A percentile compares a stretch with the other conserved stretches of the same genome.
Evolutionary conservation across 1,284 basidiomycete species (phyloP).

Genomic region (Malassezia cuniculi): DNA sequence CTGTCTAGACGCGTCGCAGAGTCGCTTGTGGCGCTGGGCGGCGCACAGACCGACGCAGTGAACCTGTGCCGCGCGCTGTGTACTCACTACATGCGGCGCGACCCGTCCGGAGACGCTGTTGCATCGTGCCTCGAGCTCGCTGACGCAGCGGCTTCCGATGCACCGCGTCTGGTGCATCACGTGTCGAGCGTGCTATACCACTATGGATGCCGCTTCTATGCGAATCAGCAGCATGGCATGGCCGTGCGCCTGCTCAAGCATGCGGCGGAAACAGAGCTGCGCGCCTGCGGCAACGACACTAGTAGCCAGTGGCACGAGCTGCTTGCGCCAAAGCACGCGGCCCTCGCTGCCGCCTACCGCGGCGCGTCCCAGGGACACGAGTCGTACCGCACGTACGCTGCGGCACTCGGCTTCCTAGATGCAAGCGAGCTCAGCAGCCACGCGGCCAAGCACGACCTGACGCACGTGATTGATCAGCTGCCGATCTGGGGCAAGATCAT

Average conservation of each 20-base stretch:
- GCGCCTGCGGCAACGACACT: background rate
- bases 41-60: too few relatives aligned
- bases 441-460: too few relatives aligned
- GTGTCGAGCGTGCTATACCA: slow-evolving; percentile 45
- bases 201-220: slow-evolving; percentile 45
- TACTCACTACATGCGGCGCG: too few relatives aligned
- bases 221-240: slow-evolving; percentile 24
- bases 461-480: too few relatives aligned
- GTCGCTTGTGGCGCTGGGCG: too few relatives aligned
- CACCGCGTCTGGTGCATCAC: slow-evolving; percentile 2
- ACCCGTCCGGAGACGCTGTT: too few relatives aligned
- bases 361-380: slow-evolving; percentile 14
- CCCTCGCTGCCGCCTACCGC: slow-evolving; percentile 19
- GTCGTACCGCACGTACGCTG: slow-evolving; percentile 1
- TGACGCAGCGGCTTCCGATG: background rate
- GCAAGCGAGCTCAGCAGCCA: too few relatives aligned
- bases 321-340: slow-evolving; percentile 18
- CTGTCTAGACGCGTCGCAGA: too few relatives aligned
- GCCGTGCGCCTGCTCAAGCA: slow-evolving; percentile 28
- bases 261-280: background rate
- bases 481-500: too few relatives aligned
- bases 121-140: too few relatives aligned
- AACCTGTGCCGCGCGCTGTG: too few relatives aligned
- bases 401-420: background rate
- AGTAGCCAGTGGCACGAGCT: slow-evolving; percentile 2